Evolutionary conservation across 2,329 filamentous ascomycete genomes (phyloP), one percentile per base, ranked within the genome.

Genomic region (Penicillium psychrosexuale): DNA sequence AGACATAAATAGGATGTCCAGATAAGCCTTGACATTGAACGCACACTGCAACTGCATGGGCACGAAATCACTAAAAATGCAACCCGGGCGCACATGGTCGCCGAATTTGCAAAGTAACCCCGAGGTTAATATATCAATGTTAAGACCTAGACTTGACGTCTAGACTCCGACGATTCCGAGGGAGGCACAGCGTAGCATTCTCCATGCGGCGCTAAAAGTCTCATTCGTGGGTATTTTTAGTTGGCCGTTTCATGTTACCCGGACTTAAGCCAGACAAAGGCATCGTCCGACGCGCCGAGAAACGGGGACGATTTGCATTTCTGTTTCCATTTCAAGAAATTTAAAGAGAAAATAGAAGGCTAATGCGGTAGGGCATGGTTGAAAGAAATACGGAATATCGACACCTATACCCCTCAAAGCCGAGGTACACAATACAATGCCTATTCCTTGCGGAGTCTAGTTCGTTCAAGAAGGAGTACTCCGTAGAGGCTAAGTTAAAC

Each of bases 201-300:
- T 15, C 15, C 8, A 24, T 46, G 24, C 28, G 33, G 39, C 33
- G 33, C 28, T 47, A 38, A 45, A 22, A 34, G 8, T 34, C 11
- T 33, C 5, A 54, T 50, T 54, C 7, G 46, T n/a, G 5, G 22
- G 8, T 54, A 54, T 51, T 51, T 54, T 54, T 54, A 45, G 52
- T 30, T 39, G 17, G 22, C 40, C 47, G 52, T 45, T 51, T 54
- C 52, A 49, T 9, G 24, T 48, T 42, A 15, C 9, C 27, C 33
- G 13, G 12, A 37, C 12, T 43, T 36, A 22, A 42, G 12, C 13
- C 45, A 31, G 33, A 43, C 45, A 43, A 54, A 54, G 27, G 13
- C 31, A 43, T 48, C 49, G 27, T 49, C 19, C 24, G 13, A 27
- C 19, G 31, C 40, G 31, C 47, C 27, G 36, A 31, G 17, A 28